Evolutionary conservation across 345 rosid genomes (phyloP), one percentile per base, ranked within the genome.

Genomic region (Pseudoturritis turrita): DNA sequence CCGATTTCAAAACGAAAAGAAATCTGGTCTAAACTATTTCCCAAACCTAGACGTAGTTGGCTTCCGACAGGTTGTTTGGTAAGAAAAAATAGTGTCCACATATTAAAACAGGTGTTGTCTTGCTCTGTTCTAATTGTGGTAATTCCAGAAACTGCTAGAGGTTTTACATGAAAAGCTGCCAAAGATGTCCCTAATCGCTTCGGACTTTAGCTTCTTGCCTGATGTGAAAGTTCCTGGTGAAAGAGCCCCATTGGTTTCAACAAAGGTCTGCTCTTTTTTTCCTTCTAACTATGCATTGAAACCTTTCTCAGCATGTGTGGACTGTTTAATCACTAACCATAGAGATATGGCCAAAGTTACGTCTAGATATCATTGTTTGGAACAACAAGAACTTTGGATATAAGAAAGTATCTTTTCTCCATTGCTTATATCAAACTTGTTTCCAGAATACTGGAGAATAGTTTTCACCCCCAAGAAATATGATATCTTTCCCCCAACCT

Each of bases 31-130:
- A 88, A 83, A 76, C 54, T 95, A 76, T 85, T 91, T 75, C 96
- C 97, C 53, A 89, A 85, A 72, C 90, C 96, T 71, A 82, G 83
- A 79, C 89, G 97, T 81, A 81, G 88, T 73, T 95, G 99, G 99
- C 89, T 95, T 71, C 99, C 96, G 1, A 95, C 99, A 2, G 97
- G 99, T 50, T 91, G 90, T 84, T 81, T 95, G 96, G 96, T 95
- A 87, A 77, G 83, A 50, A 61, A 50, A 22, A 21, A 31, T 43
- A 9, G 44, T 54, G 65, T 62, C 65, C 39, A 37, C 22, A 39
- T 50, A 37, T 11, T 57, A 52, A 52, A 49, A 49, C 14, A 65
- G 45, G 29, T 17, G 9, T 33, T 46, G 43, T 19, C 6, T 68
- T 62, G 8, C 49, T 28, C 62, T 56, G 61, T 65, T 75, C 65